phyloP scores from a whole-genome alignment of 176 grass and related monocot genomes.

The Musa troglodytarum region DNA sequence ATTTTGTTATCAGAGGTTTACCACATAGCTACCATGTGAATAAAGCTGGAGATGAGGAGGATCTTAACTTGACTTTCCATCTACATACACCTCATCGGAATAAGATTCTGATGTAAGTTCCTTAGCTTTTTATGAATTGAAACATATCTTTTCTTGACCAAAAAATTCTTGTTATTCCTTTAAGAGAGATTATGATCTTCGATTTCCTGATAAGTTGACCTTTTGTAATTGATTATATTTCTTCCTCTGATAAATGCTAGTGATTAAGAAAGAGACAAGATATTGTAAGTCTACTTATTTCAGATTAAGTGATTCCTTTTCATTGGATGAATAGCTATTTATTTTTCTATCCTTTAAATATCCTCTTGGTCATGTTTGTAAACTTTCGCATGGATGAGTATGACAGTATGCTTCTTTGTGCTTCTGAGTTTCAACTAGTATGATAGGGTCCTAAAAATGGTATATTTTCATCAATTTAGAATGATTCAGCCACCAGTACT shows the following conservation, averaged over 20 bases:
- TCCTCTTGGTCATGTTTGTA: too few species aligned
- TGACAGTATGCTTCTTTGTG: too few species aligned
- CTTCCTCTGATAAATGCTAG: not conserved
- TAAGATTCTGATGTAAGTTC: not conserved
- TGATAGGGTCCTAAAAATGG: too few species aligned
- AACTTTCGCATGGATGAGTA: too few species aligned
- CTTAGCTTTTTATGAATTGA: not conserved
- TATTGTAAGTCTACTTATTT: too few species aligned
- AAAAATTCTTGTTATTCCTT: not conserved
- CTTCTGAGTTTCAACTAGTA: too few species aligned
- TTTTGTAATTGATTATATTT: not conserved
- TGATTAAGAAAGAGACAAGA: too few species aligned
- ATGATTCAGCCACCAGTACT: too few species aligned
- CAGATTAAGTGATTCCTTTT: not conserved
- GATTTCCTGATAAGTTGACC: not conserved
- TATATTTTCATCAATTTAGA: too few species aligned
- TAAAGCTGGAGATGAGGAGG: not conserved
- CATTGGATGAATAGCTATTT: not conserved
- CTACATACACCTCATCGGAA: not conserved
- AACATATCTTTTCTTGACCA: not conserved
- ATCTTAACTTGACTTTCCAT: not conserved
- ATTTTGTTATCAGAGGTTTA: not conserved
- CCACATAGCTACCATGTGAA: not conserved
- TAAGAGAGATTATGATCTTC: not conserved
- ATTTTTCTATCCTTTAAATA: not conserved